Evolutionary conservation across 352 stramenopile genomes (phyloP), one percentile per base, ranked within the genome.

Genomic region (Peronospora destructor): DNA sequence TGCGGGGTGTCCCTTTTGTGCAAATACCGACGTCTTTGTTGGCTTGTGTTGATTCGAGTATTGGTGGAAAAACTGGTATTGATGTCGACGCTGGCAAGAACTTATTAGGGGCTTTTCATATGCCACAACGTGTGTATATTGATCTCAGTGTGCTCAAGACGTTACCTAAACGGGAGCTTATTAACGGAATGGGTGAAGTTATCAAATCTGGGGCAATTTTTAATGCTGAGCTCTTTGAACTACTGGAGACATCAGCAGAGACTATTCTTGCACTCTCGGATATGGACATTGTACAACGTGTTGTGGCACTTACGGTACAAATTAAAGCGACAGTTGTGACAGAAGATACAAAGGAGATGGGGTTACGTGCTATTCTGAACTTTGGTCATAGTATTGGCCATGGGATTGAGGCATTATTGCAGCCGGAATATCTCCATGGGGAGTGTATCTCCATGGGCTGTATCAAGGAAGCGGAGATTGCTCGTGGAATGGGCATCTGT

Each of bases 371-470:
- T 11, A 98, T 97, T 29, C 83, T 99, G 30, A 99, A 99, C 74
- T 91, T 98, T 52, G 96, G 96, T n/a, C 96, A 99, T 79, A 99
- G 95, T 43, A 96, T 99, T 56, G 96, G 95, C 48, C 96, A 99
- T 67, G 95, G 95, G 38, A 97, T 99, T 52, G 96, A 99, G 68
- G 95, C 95, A 61, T 72, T 96, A 46, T 70, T 96, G 21, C 94
- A 96, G 39, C 97, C 97, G 45, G 91, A 96, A 54, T 97, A 85
- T 59, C 58, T 98, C 41, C 96, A 99, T 55, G 96, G 96, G 40
- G 96, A 99, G 70, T 97, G 92, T 44, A 95, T 98, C 0, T 76
- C 92, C 6, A 98, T 98, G 58, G 96, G 96, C 30, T 98, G 95
- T 51, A 85, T 95, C 51, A 98, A 98, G 77, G 95, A 97, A 35